Evolutionary conservation across 306 rosid species (phyloP).

Genomic region (Medicago lupulina): DNA sequence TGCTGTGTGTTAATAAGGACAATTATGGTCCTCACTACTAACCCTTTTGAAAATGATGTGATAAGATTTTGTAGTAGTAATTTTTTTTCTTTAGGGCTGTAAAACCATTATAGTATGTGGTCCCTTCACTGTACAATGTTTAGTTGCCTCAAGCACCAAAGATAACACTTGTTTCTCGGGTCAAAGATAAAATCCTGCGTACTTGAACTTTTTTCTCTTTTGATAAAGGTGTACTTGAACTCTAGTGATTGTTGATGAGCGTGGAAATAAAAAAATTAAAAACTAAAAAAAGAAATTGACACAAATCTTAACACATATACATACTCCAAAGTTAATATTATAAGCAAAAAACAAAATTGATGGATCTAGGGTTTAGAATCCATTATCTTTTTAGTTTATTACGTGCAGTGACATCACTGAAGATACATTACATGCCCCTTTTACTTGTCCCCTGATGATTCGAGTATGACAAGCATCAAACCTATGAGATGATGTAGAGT

Average conservation of each 20-base stretch:
- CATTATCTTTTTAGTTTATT: too few relatives aligned
- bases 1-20: slow-evolving; percentile 28
- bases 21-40: slow-evolving; percentile 41
- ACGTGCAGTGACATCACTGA: too few relatives aligned
- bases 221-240: slow-evolving; percentile 28
- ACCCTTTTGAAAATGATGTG: slow-evolving; percentile 1
- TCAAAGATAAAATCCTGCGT: slow-evolving; percentile 33
- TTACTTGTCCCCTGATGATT: too few relatives aligned
- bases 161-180: background rate
- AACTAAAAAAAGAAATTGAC: too few relatives aligned
- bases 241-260: background rate
- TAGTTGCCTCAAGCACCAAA: slow-evolving; percentile 21
- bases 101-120: slow-evolving; percentile 11
- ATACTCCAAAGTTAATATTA: too few relatives aligned
- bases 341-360: too few relatives aligned
- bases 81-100: background rate
- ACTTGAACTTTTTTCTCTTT: background rate
- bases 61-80: background rate
- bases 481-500: too few relatives aligned
- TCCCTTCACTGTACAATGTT: slow-evolving; percentile 29
- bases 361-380: too few relatives aligned
- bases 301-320: too few relatives aligned
- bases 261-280: too few relatives aligned
- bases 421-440: too few relatives aligned
- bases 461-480: too few relatives aligned